Base-by-base conservation (phyloP, 2,329 filamentous ascomycete genomes). In the Apiospora hydei region DNA sequence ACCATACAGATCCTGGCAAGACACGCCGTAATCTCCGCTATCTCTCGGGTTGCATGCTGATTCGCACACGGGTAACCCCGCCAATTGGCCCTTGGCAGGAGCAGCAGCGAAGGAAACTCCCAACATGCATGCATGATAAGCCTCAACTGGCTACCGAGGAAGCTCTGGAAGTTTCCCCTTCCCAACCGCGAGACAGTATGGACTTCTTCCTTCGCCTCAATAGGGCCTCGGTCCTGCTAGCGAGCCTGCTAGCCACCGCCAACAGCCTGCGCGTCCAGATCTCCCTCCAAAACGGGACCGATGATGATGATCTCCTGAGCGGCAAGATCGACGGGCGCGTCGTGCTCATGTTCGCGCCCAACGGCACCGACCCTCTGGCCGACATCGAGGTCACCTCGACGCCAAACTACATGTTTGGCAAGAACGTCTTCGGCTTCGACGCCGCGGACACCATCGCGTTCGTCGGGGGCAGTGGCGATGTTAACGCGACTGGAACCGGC, bases 301-400 rank as follows among this genome's bases (percentile, higher is more conserved):
- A 70, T 7, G 71, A 68, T 30, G 46, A 70, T 7, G 71, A 68
- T 30, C 71, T 77, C 18, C 70, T 77, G 46, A 72, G 70, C 24
- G 72, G 73, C 51, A 67, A 44, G 4, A 34, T 74, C 49, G 74
- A 77, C 38, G 75, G 75, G 30, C 75, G 75, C n/a, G 73, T 77
- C 34, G 74, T 77, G n/a, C 72, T 77, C 53, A 75, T 77, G 71
- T 77, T 77, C 38, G 75, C 75, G n/a, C 75, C 75, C 11, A 74
- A 72, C 71, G 75, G 74, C 38, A 74, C 72, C 16, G 75, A 77
- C 67, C 75, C 75, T 7, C 75, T 77, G 13, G 73, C 74, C 13
- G 75, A 76, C 38, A 77, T 71, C 1, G 75, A 76, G n/a, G 75
- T 77, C 30, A 73, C 72, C 11, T 72, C 74, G 21, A 72, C 75